These are phyloP conservation scores for Podaxis sp. DNA, from an alignment of 768 basidiomycete genomes.

Conservation along the genomic window DNA sequence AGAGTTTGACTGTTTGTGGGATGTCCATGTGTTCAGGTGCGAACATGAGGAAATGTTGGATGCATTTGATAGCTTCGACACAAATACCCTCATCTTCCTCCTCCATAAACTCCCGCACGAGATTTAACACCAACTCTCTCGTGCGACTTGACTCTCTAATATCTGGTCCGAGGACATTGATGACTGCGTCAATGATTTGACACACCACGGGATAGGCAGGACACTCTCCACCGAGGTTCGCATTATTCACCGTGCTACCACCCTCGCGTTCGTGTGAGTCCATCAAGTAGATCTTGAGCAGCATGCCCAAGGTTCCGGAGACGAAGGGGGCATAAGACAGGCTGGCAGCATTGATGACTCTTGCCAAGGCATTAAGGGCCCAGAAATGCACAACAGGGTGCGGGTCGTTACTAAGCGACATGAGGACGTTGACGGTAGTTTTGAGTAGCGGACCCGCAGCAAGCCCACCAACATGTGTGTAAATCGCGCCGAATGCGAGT, in stretches of 20 bases:
- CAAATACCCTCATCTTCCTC: slow-evolving; percentile 86
- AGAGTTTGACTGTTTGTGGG: slow-evolving; percentile 71
- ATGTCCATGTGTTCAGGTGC: slow-evolving; percentile 81
- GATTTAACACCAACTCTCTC: slow-evolving; percentile 74
- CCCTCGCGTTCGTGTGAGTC: slow-evolving; percentile 94
- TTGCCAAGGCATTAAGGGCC: slow-evolving; percentile 79
- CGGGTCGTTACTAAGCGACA: slow-evolving; percentile 93
- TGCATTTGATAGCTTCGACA: slow-evolving; percentile 93
- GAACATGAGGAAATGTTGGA: slow-evolving; percentile 97
- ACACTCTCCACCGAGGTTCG: slow-evolving; percentile 85
- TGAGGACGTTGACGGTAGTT: slow-evolving; percentile 91
- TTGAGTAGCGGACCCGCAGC: slow-evolving; percentile 92
- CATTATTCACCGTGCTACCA: slow-evolving; percentile 65
- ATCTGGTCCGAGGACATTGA: slow-evolving; percentile 92
- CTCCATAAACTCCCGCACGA: slow-evolving; percentile 79
- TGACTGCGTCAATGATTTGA: slow-evolving; percentile 88
- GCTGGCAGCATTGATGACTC: slow-evolving; percentile 89
- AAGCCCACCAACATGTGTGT: slow-evolving; percentile 88
- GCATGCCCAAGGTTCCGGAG: slow-evolving; percentile 81
- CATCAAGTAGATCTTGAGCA: slow-evolving; percentile 83
- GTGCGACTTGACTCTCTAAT: slow-evolving; percentile 84
- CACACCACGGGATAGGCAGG: slow-evolving; percentile 92
- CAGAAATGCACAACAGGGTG: slow-evolving; percentile 96
- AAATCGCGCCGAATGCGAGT: slow-evolving; percentile 87
- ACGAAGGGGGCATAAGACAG: slow-evolving; percentile 89